Percentiles rank a stretch among this genome's conserved stretches.
Conservation (phyloP, 2,329 filamentous ascomycete species). For the Neofusicoccum ribis region DNA sequence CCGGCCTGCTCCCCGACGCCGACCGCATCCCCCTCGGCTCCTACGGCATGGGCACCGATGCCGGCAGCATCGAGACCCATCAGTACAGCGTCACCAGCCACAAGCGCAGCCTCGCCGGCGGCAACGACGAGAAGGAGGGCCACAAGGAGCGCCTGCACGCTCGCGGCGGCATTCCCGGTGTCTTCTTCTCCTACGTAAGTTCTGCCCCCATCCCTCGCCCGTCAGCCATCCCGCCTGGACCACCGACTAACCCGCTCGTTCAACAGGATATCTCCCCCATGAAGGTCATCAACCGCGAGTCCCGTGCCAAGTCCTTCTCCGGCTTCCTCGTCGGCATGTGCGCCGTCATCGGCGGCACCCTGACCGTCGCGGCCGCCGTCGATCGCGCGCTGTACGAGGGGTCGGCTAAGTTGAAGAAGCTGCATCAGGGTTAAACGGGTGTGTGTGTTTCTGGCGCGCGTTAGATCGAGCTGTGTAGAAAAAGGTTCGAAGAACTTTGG, state of each 20-base stretch:
- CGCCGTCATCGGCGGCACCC: constrained; percentile 88
- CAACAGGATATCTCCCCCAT: constrained; percentile 92
- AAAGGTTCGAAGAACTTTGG: no score
- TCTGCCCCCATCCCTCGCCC: background rate
- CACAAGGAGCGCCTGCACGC: constrained; percentile 92
- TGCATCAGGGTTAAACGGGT: constrained; percentile 60
- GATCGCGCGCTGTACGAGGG: constrained; percentile 93
- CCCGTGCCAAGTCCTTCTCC: constrained; percentile 82
- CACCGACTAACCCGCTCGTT: background rate
- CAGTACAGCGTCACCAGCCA: constrained; percentile 98
- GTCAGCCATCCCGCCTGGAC: no score
- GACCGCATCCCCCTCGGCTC: constrained; percentile 41
- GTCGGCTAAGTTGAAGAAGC: constrained; percentile 78
- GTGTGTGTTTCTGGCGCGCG: background rate
- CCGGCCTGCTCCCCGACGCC: constrained; percentile 25
- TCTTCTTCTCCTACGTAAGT: constrained; percentile 97
- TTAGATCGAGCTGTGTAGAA: background rate
- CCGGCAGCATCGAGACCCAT: constrained; percentile 90
- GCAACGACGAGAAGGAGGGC: constrained; percentile 80
- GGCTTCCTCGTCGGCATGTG: constrained; percentile 93
- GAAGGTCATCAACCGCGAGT: constrained; percentile 98
- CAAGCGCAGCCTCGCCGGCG: constrained; percentile 82
- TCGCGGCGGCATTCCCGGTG: constrained; percentile 87
- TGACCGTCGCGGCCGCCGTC: constrained; percentile 92
- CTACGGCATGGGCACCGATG: constrained; percentile 57